These are phyloP conservation scores for Kwoniella dendrophila DNA, from an alignment of 768 basidiomycete species.

Conservation along the genomic window DNA sequence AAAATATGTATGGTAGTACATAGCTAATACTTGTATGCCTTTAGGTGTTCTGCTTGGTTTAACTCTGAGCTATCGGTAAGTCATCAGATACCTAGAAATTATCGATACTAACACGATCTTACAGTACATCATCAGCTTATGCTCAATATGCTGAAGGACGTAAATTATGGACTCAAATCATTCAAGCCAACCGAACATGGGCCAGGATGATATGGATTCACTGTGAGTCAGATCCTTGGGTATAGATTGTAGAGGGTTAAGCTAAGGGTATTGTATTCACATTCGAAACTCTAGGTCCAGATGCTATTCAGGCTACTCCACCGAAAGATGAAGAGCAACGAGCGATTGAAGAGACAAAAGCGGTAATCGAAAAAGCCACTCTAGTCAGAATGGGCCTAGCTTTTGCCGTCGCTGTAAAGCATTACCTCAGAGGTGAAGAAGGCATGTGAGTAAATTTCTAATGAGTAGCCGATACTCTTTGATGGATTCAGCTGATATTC, in stretches of 20 bases:
- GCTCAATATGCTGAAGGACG: slow-evolving; percentile 52
- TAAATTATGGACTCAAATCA: slow-evolving; percentile 52
- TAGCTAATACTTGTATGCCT: neutral
- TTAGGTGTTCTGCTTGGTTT: slow-evolving; percentile 52
- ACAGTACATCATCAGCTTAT: slow-evolving; percentile 48
- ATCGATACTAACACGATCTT: neutral
- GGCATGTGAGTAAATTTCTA: slow-evolving; percentile 42
- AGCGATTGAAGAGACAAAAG: slow-evolving; percentile 33
- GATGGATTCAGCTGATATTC: slow-evolving; percentile 6
- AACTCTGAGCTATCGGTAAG: slow-evolving; percentile 45
- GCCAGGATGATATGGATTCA: slow-evolving; percentile 53
- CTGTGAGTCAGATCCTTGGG: slow-evolving; percentile 25
- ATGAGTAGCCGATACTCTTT: neutral
- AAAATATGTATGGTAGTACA: no score
- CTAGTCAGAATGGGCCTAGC: slow-evolving; percentile 49
- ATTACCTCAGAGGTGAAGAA: slow-evolving; percentile 54
- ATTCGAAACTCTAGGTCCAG: slow-evolving; percentile 31
- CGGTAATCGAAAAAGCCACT: slow-evolving; percentile 44
- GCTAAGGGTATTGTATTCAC: neutral
- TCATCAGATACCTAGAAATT: neutral
- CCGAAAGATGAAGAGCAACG: slow-evolving; percentile 26
- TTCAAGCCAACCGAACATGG: slow-evolving; percentile 44
- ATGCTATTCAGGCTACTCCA: slow-evolving; percentile 22
- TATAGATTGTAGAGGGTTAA: neutral
- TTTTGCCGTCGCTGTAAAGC: slow-evolving; percentile 53